Percentiles rank a stretch among this genome's conserved stretches.
Evolutionary conservation across 1,139 yeast genomes (phyloP).

Genomic region (Yamadazyma conglobata): DNA sequence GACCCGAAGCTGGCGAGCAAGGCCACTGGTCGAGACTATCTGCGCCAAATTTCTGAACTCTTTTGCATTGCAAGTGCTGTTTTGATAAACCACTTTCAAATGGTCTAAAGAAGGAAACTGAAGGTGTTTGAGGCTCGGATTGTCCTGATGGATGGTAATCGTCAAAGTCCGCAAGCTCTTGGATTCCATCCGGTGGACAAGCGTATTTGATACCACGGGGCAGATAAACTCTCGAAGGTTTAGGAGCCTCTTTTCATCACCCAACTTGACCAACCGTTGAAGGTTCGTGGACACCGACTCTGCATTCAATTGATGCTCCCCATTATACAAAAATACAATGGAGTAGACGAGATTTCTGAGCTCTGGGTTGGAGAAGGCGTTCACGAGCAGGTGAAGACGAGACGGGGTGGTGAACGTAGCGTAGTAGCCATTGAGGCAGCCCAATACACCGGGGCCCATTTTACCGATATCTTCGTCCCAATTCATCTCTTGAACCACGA

Average conservation of each 20-base stretch:
- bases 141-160: slow-evolving; percentile 1
- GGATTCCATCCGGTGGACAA: no score
- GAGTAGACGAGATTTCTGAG: slow-evolving; percentile 3
- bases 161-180: slow-evolving; percentile 1
- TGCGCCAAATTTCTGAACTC: background rate
- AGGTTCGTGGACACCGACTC: background rate
- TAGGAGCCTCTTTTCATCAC: no score
- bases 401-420: slow-evolving; percentile 2
- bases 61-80: background rate
- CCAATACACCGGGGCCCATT: background rate
- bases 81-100: slow-evolving; percentile 1
- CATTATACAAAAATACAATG: slow-evolving; percentile 2
- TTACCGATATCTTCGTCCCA: background rate
- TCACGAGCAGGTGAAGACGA: background rate
- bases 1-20: slow-evolving; percentile 4
- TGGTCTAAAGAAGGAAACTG: background rate
- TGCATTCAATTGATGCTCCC: background rate
- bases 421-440: slow-evolving; percentile 1
- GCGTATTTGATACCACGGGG: no score
- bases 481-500: slow-evolving; percentile 7
- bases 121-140: background rate
- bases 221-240: no score
- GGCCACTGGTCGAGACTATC: no score
- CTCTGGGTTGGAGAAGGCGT: slow-evolving; percentile 4
- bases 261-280: no score